Evolutionary conservation across 805 yeast species (phyloP), one percentile per base, ranked within the genome.

Genomic region (Cyberlindnera petersonii): DNA sequence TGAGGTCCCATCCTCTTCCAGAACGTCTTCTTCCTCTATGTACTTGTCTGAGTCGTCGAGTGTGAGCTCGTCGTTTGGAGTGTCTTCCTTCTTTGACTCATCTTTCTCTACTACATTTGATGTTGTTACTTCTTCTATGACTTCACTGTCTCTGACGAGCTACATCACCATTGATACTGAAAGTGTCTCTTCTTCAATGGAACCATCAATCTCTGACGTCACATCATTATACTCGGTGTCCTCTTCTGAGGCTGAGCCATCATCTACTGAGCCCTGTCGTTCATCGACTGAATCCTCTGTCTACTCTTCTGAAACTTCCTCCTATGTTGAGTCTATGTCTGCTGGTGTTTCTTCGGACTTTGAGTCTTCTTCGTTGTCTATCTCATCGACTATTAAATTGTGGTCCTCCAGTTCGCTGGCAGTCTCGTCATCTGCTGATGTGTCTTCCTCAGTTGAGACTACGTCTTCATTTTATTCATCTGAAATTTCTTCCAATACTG

Each of bases 261-360:
- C 33, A 14, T 37, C 33, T 15, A 21, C 37, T 19, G 29, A 34
- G 23, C 11, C 24, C 14, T 26, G 33, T n/a, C n/a, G 14, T 26
- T 26, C 28, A 26, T 26, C 28, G 8, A n/a, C 15, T 9, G 40
- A 30, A 4, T 14, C 31, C 14, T 32, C 40, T 22, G 22, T 28
- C 6, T 24, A 35, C 3, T 22, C 22, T 27, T 23, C 17, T 19
- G 23, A 22, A 22, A 9, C 26, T 13, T 37, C 26, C 13, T 29
- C 35, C n/a, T 20, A 14, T 17, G 16, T 20, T 18, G 26, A 20
- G 23, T 30, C 40, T n/a, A 14, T 30, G 8, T 37, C 36, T 4
- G 26, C 38, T 22, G 18, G 26, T 28, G 31, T 15, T 4, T 18
- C 33, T 10, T 27, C 39, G 3, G n/a, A n/a, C n/a, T n/a, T n/a